Evolutionary conservation across 176 grass and related monocot genomes (phyloP).

Genomic region (Aegilops umbellulata): DNA sequence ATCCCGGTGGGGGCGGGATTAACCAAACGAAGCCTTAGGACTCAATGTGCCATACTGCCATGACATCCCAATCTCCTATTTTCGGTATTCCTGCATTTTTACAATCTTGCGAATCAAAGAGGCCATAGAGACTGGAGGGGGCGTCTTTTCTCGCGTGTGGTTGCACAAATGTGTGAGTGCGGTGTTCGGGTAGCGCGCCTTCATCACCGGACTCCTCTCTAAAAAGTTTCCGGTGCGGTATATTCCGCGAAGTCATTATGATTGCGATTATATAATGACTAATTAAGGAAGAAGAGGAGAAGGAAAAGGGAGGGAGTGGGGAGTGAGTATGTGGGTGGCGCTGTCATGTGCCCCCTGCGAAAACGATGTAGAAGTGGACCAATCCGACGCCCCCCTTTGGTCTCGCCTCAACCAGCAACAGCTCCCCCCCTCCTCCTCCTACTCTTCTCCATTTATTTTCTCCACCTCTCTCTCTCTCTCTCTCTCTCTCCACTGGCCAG

Average conservation of each 20-base stretch:
- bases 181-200: background rate
- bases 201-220: too few relatives aligned
- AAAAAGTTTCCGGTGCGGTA: background rate
- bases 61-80: background rate
- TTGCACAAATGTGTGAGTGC: background rate
- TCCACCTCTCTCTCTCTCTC: background rate
- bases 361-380: conserved; percentile 31
- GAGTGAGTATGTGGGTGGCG: conserved; percentile 16
- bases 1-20: too few relatives aligned
- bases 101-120: background rate
- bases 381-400: background rate
- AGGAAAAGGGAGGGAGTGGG: background rate
- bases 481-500: background rate
- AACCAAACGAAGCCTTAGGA: too few relatives aligned
- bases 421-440: background rate
- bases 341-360: conserved; percentile 24
- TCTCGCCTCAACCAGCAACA: conserved; percentile 41
- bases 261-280: conserved; percentile 11
- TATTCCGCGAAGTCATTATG: background rate
- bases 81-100: background rate
- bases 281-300: background rate
- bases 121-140: background rate
- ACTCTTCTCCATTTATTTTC: conserved; percentile 5
- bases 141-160: background rate
- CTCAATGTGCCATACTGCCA: background rate